Percentiles rank a stretch among this genome's conserved stretches.
phyloP scores from a whole-genome alignment of 257 asterid species.

The Solanum dulcamara region DNA sequence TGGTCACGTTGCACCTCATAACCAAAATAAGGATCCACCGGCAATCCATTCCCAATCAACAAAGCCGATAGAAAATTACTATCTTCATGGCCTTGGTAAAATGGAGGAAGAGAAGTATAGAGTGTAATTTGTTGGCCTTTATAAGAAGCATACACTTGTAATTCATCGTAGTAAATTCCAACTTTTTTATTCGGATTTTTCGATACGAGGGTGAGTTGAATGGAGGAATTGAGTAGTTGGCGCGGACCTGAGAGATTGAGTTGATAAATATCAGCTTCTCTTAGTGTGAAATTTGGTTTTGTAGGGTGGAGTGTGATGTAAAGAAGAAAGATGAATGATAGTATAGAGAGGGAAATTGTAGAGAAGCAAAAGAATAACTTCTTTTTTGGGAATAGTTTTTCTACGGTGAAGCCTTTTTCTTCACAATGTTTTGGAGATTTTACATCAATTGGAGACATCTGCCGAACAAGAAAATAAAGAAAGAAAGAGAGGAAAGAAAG shows the following conservation, averaged over 20 bases:
- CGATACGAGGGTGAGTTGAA: slow-evolving; percentile 58
- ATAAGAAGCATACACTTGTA: slow-evolving; percentile 56
- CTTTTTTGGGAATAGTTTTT: slow-evolving; percentile 31
- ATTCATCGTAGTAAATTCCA: slow-evolving; percentile 65
- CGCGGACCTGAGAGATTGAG: slow-evolving; percentile 53
- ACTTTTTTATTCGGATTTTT: slow-evolving; percentile 69
- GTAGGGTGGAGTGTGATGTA: slow-evolving; percentile 72
- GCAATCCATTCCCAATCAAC: slow-evolving; percentile 46
- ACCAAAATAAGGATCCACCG: slow-evolving; percentile 62
- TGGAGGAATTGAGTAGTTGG: slow-evolving; percentile 58
- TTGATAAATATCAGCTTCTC: slow-evolving; percentile 51
- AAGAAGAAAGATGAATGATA: slow-evolving; percentile 53
- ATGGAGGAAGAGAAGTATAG: slow-evolving; percentile 48
- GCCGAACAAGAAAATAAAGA: slow-evolving; percentile 1
- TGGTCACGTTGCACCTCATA: slow-evolving; percentile 56
- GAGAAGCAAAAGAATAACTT: slow-evolving; percentile 35
- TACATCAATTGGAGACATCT: slow-evolving; percentile 63
- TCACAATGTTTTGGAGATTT: slow-evolving; percentile 86
- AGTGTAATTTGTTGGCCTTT: slow-evolving; percentile 59
- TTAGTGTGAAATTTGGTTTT: slow-evolving; percentile 63
- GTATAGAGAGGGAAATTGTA: slow-evolving; percentile 50
- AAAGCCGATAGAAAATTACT: slow-evolving; percentile 48
- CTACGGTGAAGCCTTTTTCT: slow-evolving; percentile 21
- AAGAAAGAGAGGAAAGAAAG: not conserved
- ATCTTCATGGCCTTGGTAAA: slow-evolving; percentile 68